Conservation (phyloP, 2,329 filamentous ascomycete species). For the Lecanicillium sp. region DNA sequence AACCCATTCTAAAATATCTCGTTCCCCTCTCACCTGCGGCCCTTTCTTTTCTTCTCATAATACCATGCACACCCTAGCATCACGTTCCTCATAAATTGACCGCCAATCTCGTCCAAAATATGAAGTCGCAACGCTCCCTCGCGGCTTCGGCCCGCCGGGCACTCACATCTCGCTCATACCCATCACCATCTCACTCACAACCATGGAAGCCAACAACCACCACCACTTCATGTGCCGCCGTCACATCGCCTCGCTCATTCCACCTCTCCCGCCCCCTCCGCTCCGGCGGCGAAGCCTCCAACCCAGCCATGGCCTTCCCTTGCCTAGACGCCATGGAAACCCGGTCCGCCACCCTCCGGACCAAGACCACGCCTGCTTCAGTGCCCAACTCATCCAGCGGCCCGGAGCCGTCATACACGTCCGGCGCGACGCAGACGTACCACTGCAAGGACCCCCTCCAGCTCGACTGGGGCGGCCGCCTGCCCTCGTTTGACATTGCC, state of each 20-base stretch:
- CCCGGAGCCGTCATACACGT: slow-evolving; percentile 90
- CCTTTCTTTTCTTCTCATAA: background rate
- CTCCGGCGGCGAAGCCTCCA: slow-evolving; percentile 46
- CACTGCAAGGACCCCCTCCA: slow-evolving; percentile 66
- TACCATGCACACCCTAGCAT: background rate
- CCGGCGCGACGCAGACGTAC: slow-evolving; percentile 73
- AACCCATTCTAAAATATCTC: background rate
- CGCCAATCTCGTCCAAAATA: background rate
- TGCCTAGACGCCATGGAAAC: slow-evolving; percentile 80
- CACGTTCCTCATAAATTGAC: background rate
- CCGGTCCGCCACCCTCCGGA: slow-evolving; percentile 65
- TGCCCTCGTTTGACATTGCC: slow-evolving; percentile 81
- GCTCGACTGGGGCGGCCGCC: slow-evolving; percentile 90
- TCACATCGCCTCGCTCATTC: background rate
- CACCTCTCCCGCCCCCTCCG: slow-evolving; percentile 9
- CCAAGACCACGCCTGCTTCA: slow-evolving; percentile 17
- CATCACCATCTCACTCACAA: background rate
- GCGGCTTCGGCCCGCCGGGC: slow-evolving; percentile 5
- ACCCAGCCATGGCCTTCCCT: slow-evolving; percentile 82
- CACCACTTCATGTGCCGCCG: too few species aligned
- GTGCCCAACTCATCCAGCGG: slow-evolving; percentile 50
- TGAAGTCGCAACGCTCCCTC: slow-evolving; percentile 9
- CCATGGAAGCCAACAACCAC: slow-evolving; percentile 11
- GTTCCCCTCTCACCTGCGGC: background rate
- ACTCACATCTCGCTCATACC: slow-evolving; percentile 1